A percentile compares a stretch with the other conserved stretches of the same genome.
phyloP scores from a whole-genome alignment of 257 asterid genomes.

The Rauvolfia tetraphylla region DNA sequence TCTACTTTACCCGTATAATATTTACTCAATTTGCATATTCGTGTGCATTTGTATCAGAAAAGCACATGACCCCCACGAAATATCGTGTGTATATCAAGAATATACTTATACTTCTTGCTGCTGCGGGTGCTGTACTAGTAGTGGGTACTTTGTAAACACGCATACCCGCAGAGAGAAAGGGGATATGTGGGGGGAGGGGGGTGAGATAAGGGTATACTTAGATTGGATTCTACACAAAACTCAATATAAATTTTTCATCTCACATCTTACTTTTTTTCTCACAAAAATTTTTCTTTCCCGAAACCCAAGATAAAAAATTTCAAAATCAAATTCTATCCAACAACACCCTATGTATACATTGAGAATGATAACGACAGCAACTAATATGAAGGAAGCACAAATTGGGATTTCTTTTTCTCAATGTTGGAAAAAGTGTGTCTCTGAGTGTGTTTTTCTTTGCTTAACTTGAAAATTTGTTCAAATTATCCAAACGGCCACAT shows the following conservation, averaged over 20 bases:
- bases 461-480: conserved; percentile 6
- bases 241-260: too few relatives aligned
- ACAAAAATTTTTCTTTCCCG: too few relatives aligned
- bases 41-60: background rate
- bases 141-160: conserved; percentile 14
- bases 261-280: too few relatives aligned
- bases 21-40: conserved; percentile 15
- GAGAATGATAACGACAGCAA: conserved; percentile 22
- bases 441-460: background rate
- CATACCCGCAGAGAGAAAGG: conserved; percentile 2
- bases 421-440: background rate
- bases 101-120: background rate
- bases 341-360: background rate
- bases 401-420: background rate
- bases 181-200: background rate
- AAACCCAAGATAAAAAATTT: too few relatives aligned
- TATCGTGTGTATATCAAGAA: conserved; percentile 3
- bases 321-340: too few relatives aligned
- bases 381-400: conserved; percentile 21
- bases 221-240: too few relatives aligned
- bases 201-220: too few relatives aligned
- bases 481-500: background rate
- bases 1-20: too few relatives aligned
- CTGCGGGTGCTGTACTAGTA: background rate
- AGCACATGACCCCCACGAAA: conserved; percentile 2